These are phyloP conservation scores for Avena eriantha DNA, from an alignment of 176 grass and related monocot species.

Conservation along the genomic window DNA sequence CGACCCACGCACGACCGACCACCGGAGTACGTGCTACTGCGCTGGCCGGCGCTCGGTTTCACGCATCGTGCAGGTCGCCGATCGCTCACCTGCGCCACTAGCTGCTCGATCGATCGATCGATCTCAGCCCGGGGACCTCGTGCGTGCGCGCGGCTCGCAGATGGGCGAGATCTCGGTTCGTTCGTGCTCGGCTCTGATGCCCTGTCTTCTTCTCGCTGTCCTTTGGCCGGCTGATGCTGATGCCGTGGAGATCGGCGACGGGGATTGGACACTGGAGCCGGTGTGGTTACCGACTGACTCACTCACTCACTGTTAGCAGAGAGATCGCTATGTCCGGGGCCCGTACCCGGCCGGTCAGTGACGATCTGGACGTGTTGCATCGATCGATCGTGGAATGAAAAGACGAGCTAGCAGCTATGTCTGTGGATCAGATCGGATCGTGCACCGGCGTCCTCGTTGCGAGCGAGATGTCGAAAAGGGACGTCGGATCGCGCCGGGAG, in stretches of 20 bases:
- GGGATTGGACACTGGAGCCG: background rate
- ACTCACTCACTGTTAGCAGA: background rate
- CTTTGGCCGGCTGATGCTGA: background rate
- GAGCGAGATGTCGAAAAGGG: background rate
- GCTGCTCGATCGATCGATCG: background rate
- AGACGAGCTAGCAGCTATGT: background rate
- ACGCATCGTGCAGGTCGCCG: background rate
- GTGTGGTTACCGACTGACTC: background rate
- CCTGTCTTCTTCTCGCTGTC: background rate
- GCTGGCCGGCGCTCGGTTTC: background rate
- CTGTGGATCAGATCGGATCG: background rate
- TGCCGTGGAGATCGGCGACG: background rate
- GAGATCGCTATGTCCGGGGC: background rate
- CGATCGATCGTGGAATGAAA: background rate
- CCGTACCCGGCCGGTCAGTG: background rate
- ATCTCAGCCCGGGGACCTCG: background rate
- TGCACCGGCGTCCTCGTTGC: no score
- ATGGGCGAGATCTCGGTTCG: background rate
- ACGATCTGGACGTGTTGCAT: background rate
- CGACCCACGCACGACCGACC: background rate
- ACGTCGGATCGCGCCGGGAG: background rate
- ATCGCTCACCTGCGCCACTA: conserved; percentile 1
- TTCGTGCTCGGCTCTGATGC: background rate
- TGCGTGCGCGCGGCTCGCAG: background rate
- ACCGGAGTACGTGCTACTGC: background rate